phyloP scores from a whole-genome alignment of 2,329 filamentous ascomycete genomes.

The Eurotiales sp. region DNA sequence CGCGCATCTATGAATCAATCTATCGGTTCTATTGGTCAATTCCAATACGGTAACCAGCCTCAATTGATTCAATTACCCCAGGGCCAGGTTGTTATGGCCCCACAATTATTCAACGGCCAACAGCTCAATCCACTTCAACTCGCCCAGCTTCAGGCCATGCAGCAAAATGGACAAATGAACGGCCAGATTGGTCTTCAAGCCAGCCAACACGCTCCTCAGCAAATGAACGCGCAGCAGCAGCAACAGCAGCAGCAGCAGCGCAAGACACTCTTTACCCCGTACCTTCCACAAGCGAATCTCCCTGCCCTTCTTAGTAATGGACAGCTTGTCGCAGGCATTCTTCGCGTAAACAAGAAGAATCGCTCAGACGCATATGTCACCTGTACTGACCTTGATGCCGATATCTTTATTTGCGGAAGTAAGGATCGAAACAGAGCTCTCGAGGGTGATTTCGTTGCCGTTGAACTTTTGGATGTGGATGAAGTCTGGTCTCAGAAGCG shows the following conservation, averaged over 20 bases:
- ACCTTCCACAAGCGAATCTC: constrained; percentile 88
- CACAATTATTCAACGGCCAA: constrained; percentile 78
- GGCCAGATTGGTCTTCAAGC: constrained; percentile 66
- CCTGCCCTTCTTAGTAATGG: constrained; percentile 87
- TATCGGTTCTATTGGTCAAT: constrained; percentile 75
- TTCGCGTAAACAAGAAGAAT: constrained; percentile 99
- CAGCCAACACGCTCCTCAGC: constrained; percentile 68
- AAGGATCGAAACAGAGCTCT: constrained; percentile 97
- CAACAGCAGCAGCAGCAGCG: constrained; percentile 78
- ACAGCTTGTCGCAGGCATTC: constrained; percentile 90
- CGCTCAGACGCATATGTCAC: constrained; percentile 97
- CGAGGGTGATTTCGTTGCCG: constrained; percentile 90
- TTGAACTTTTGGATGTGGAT: constrained; percentile 94
- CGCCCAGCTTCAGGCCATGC: constrained; percentile 84
- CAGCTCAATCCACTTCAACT: constrained; percentile 85
- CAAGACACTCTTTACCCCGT: constrained; percentile 97
- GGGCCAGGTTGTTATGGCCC: constrained; percentile 78
- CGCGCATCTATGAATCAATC: constrained; percentile 85
- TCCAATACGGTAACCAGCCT: constrained; percentile 80
- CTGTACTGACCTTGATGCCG: constrained; percentile 88
- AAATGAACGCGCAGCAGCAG: constrained; percentile 54
- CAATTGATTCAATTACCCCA: constrained; percentile 81
- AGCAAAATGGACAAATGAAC: constrained; percentile 83
- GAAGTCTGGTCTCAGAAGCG: constrained; percentile 99
- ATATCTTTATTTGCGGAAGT: constrained; percentile 99